phyloP scores from a whole-genome alignment of 2,329 filamentous ascomycete genomes.

The Exophiala calicioides region DNA sequence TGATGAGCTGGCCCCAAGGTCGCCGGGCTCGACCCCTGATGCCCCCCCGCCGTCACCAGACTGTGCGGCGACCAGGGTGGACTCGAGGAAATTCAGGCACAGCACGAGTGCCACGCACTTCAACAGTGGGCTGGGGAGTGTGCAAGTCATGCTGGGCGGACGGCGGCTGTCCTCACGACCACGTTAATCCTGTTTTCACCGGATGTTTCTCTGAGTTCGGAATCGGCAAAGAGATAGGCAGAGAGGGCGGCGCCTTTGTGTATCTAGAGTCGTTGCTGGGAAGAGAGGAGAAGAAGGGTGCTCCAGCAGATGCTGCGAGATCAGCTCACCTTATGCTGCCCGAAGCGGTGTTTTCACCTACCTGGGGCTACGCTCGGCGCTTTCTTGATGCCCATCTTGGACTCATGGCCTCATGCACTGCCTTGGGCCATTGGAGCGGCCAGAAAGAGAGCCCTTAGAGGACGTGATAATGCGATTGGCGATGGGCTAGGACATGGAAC shows the following conservation, averaged over 20 bases:
- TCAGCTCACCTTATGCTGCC: conserved; percentile 17
- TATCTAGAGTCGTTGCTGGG: too few relatives aligned
- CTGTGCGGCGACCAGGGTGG: conserved; percentile 19
- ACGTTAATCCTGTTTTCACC: too few relatives aligned
- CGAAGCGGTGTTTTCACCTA: conserved; percentile 2
- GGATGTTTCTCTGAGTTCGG: too few relatives aligned
- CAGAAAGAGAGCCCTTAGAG: neutral
- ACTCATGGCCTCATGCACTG: conserved; percentile 8
- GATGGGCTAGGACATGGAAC: conserved; percentile 14
- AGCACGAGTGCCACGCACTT: conserved; percentile 11
- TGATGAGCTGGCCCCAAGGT: conserved; percentile 34
- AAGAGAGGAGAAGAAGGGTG: too few relatives aligned
- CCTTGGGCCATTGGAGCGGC: conserved; percentile 8
- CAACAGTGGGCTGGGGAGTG: neutral
- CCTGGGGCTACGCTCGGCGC: conserved; percentile 4
- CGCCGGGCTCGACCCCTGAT: conserved; percentile 25
- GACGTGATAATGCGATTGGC: conserved; percentile 22
- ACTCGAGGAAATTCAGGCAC: conserved; percentile 8
- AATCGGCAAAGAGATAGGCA: too few relatives aligned
- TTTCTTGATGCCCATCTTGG: conserved; percentile 7
- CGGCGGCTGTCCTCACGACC: too few relatives aligned
- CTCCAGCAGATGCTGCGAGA: too few relatives aligned
- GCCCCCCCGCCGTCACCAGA: conserved; percentile 27
- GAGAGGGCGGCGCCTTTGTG: too few relatives aligned
- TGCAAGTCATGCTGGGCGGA: conserved; percentile 3